A percentile compares a stretch with the other conserved stretches of the same genome.
These are phyloP conservation scores for Alloteropsis angusta DNA, from an alignment of 202 grass and related monocot genomes.

Conservation along the genomic window DNA sequence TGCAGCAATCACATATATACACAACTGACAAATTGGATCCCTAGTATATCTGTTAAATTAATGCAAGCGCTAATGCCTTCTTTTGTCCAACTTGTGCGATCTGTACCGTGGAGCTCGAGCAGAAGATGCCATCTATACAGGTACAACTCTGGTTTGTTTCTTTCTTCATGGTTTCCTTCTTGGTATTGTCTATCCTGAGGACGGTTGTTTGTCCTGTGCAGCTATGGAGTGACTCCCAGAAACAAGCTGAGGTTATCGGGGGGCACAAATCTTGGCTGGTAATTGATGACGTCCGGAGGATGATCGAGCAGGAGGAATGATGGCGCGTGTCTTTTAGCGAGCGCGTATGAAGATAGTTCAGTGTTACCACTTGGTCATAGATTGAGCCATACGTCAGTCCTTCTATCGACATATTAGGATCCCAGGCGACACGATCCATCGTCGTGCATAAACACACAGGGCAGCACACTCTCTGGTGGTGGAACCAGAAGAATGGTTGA, in stretches of 20 bases:
- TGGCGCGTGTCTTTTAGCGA: background rate
- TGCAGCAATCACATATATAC: slow-evolving; percentile 1
- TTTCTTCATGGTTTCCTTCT: slow-evolving; percentile 15
- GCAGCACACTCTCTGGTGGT: background rate
- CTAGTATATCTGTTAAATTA: slow-evolving; percentile 8
- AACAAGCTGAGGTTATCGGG: slow-evolving; percentile 65
- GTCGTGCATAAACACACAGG: background rate
- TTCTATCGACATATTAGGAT: background rate
- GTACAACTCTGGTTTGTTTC: slow-evolving; percentile 36
- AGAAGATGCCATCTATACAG: slow-evolving; percentile 98
- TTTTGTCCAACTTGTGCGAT: slow-evolving; percentile 36
- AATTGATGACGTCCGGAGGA: slow-evolving; percentile 54
- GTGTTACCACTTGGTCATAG: background rate
- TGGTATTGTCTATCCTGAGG: slow-evolving; percentile 23
- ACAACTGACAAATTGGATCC: slow-evolving; percentile 1
- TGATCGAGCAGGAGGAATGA: slow-evolving; percentile 78
- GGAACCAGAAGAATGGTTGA: background rate
- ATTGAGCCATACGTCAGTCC: background rate
- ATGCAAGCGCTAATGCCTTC: slow-evolving; percentile 25
- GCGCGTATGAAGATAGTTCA: background rate
- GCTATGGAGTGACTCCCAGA: slow-evolving; percentile 56
- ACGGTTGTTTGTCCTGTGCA: slow-evolving; percentile 32
- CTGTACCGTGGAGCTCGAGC: slow-evolving; percentile 27
- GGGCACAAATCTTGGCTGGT: slow-evolving; percentile 79
- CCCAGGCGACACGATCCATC: background rate